Evolutionary conservation across 768 basidiomycete genomes (phyloP), one percentile per base, ranked within the genome.

Genomic region (Rhodotorula paludigena): DNA sequence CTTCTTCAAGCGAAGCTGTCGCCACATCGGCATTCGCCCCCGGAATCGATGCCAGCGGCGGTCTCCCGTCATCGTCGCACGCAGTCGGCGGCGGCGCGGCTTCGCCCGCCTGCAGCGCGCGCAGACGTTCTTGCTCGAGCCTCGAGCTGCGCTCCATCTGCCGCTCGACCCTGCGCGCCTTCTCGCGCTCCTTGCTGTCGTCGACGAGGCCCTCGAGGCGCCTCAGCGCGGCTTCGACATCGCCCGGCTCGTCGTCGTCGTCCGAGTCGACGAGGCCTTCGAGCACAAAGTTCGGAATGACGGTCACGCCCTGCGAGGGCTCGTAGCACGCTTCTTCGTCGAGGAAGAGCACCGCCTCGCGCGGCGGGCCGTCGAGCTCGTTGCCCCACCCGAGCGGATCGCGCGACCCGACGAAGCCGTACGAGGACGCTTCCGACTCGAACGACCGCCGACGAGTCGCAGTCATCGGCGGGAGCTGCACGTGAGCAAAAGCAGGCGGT

Each of bases 151-250:
- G 62, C 51, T 73, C 60, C 64, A 76, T 73, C 44, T 73, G 73
- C 38, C 44, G 16, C 30, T 69, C 72, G 23, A 76, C 76, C 53
- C 62, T 66, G 32, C 57, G 36, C 59, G 67, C 65, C 60, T 72
- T 71, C 54, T 69, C 65, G 57, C 49, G 35, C 76, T 87, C 84
- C 74, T 84, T 83, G 66, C 85, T 81, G 0, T 83, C 83, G 76
- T 90, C 90, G 60, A 92, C 89, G 76, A 90, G 86, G 0, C 91
- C 92, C 77, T 94, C 91, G 45, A 96, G 82, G 20, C 88, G 81
- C 32, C 83, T 81, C 69, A 96, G 77, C 25, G 92, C 91, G 12
- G 85, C 88, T 39, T 91, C 90, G 25, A 89, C 87, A 73, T 89
- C 90, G 2, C 90, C 90, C 3, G 73, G 71, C 25, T 79, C 82